Percentiles rank a stretch among this genome's conserved stretches.
Evolutionary conservation across 495 filamentous ascomycete genomes (phyloP).

Genomic region (Podospora didyma): DNA sequence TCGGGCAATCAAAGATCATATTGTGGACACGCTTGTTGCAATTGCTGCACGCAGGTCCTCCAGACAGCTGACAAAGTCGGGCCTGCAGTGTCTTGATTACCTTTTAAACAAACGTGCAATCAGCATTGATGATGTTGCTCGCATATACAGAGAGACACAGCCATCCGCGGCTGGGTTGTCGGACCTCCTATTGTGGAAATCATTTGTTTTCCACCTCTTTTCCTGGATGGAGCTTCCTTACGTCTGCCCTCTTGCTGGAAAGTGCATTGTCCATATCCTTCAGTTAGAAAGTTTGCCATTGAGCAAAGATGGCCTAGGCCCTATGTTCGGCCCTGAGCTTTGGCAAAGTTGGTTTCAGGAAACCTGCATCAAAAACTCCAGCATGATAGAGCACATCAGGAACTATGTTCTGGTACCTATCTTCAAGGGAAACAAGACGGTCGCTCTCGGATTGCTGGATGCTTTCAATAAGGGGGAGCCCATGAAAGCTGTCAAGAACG

Average conservation of each 20-base stretch:
- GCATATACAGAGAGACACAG: slow-evolving; percentile 30
- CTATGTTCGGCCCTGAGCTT: slow-evolving; percentile 30
- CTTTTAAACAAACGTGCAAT: slow-evolving; percentile 54
- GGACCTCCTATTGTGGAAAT: slow-evolving; percentile 33
- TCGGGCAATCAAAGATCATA: slow-evolving; percentile 28
- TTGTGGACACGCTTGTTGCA: slow-evolving; percentile 41
- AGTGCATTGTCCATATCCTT: slow-evolving; percentile 58
- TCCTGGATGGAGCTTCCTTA: slow-evolving; percentile 60
- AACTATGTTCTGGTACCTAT: slow-evolving; percentile 70
- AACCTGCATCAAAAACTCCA: slow-evolving; percentile 43
- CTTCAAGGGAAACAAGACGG: slow-evolving; percentile 54
- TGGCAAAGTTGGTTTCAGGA: slow-evolving; percentile 50
- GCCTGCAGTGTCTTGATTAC: slow-evolving; percentile 56
- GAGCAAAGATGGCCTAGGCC: slow-evolving; percentile 23
- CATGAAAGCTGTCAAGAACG: slow-evolving; percentile 38
- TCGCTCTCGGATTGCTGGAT: slow-evolving; percentile 55
- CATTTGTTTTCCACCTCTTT: slow-evolving; percentile 47
- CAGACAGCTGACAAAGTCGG: slow-evolving; percentile 55
- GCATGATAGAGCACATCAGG: slow-evolving; percentile 61
- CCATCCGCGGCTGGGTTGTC: slow-evolving; percentile 14
- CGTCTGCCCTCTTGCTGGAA: slow-evolving; percentile 60
- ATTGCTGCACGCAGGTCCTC: slow-evolving; percentile 50
- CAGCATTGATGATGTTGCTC: slow-evolving; percentile 32
- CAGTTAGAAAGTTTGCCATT: slow-evolving; percentile 26
- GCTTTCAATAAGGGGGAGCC: slow-evolving; percentile 32